These are phyloP conservation scores for Polychaeton citri DNA, from an alignment of 2,329 filamentous ascomycete species.

Conservation along the genomic window DNA sequence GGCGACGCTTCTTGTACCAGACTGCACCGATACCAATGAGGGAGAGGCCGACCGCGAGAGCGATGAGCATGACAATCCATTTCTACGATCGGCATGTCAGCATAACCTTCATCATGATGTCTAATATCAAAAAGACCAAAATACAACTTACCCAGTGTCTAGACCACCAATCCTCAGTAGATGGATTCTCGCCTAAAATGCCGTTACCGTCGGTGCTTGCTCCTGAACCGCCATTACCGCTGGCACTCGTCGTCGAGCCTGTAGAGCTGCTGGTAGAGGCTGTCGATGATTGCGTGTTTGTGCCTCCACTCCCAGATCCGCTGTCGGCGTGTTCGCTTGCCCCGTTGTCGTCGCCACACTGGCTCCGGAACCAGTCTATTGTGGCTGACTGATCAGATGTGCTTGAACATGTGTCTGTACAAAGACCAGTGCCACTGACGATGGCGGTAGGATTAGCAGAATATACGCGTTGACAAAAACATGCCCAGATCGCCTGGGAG, in stretches of 20 bases:
- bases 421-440: slow-evolving; percentile 42
- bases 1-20: slow-evolving; percentile 60
- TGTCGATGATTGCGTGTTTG: slow-evolving; percentile 12
- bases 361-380: slow-evolving; percentile 50
- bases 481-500: slow-evolving; percentile 43
- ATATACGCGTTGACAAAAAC: slow-evolving; percentile 57
- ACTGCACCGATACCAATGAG: slow-evolving; percentile 54
- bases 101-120: not conserved
- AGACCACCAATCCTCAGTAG: slow-evolving; percentile 36
- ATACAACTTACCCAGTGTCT: slow-evolving; percentile 42
- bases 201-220: not conserved
- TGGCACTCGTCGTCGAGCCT: slow-evolving; percentile 12
- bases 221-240: slow-evolving; percentile 3
- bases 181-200: not conserved
- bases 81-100: slow-evolving; percentile 24
- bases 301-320: slow-evolving; percentile 3
- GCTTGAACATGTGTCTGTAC: slow-evolving; percentile 30
- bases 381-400: slow-evolving; percentile 46
- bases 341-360: slow-evolving; percentile 42
- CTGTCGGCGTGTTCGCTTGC: slow-evolving; percentile 15
- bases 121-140: not conserved
- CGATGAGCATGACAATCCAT: slow-evolving; percentile 72
- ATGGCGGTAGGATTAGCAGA: slow-evolving; percentile 46
- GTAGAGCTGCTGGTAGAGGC: slow-evolving; percentile 12
- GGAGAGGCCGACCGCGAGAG: slow-evolving; percentile 56